A percentile compares a stretch with the other conserved stretches of the same genome.
phyloP scores from a whole-genome alignment of 148 eudicot genomes.

The Amaranthus hypochondriacus region DNA sequence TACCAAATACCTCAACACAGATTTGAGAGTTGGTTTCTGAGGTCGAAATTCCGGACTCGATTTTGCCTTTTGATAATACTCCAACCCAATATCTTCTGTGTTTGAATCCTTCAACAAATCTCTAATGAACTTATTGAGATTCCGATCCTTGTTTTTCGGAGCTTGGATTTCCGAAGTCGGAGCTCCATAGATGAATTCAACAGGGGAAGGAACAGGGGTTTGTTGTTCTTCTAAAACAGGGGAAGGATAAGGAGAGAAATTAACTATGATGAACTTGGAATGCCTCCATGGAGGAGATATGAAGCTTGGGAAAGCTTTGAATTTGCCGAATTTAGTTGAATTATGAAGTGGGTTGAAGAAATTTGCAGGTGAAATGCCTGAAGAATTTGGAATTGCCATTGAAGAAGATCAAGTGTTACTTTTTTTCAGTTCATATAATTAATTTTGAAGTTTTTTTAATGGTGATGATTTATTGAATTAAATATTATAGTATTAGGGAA shows the following conservation, averaged over 20 bases:
- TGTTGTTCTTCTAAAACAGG: slow-evolving; percentile 26
- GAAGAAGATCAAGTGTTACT: slow-evolving; percentile 4
- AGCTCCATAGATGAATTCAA: slow-evolving; percentile 16
- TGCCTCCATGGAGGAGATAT: slow-evolving; percentile 23
- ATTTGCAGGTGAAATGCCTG: slow-evolving; percentile 17
- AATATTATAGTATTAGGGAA: slow-evolving; percentile 17
- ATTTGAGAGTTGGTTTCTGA: slow-evolving; percentile 34
- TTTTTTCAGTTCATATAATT: neutral
- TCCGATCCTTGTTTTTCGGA: neutral
- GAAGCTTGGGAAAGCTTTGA: slow-evolving; percentile 13
- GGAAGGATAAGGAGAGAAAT: slow-evolving; percentile 27
- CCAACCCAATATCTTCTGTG: slow-evolving; percentile 45
- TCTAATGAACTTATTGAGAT: slow-evolving; percentile 14
- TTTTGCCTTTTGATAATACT: slow-evolving; percentile 57
- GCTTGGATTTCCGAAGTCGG: neutral
- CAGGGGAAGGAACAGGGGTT: slow-evolving; percentile 21
- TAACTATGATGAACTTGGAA: slow-evolving; percentile 12
- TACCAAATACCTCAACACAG: slow-evolving; percentile 49
- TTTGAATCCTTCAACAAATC: slow-evolving; percentile 32
- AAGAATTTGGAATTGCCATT: slow-evolving; percentile 28
- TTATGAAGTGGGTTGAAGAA: slow-evolving; percentile 17
- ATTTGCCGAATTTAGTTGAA: neutral
- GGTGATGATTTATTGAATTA: slow-evolving; percentile 12
- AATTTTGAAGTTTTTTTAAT: neutral
- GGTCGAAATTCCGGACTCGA: slow-evolving; percentile 38